Percentiles rank a stretch among this genome's conserved stretches.
Evolutionary conservation across 192 early-diverging fungal species (phyloP).

Genomic region (Coemansia sp.): DNA sequence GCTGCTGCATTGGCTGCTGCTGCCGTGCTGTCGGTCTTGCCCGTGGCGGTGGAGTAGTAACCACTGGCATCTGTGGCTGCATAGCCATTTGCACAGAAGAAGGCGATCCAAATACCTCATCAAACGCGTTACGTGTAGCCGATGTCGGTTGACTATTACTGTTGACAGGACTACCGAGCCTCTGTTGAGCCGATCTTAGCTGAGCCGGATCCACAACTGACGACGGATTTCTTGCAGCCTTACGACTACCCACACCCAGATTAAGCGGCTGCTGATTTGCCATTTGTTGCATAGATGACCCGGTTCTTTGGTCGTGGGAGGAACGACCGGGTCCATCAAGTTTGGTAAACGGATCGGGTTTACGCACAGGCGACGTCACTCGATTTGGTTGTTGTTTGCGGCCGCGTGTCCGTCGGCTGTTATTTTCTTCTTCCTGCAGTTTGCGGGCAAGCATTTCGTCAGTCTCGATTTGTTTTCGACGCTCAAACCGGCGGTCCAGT

Average conservation of each 20-base stretch:
- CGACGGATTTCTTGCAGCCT: constrained; percentile 23
- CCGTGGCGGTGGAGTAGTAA: constrained; percentile 17
- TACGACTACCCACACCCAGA: constrained; percentile 36
- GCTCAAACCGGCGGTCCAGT: constrained; percentile 43
- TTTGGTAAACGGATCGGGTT: constrained; percentile 22
- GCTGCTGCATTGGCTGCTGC: not conserved
- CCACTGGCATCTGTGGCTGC: not conserved
- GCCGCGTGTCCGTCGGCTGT: not conserved
- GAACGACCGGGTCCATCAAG: constrained; percentile 16
- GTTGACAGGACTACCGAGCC: constrained; percentile 19
- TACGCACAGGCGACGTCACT: not conserved
- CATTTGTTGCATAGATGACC: not conserved
- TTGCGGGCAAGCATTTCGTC: constrained; percentile 84
- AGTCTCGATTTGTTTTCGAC: constrained; percentile 64
- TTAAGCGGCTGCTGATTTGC: constrained; percentile 39
- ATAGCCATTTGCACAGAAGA: constrained; percentile 3
- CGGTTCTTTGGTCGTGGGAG: not conserved
- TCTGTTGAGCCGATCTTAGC: constrained; percentile 49
- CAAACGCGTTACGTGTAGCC: constrained; percentile 22
- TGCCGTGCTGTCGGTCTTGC: constrained; percentile 31
- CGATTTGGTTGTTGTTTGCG: not conserved
- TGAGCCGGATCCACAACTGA: constrained; percentile 51
- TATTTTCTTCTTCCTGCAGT: constrained; percentile 73
- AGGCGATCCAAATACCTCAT: constrained; percentile 32
- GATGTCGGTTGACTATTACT: not conserved